Evolutionary conservation across 768 basidiomycete species (phyloP), one percentile per base, ranked within the genome.

Genomic region (Termitomyces heimii): DNA sequence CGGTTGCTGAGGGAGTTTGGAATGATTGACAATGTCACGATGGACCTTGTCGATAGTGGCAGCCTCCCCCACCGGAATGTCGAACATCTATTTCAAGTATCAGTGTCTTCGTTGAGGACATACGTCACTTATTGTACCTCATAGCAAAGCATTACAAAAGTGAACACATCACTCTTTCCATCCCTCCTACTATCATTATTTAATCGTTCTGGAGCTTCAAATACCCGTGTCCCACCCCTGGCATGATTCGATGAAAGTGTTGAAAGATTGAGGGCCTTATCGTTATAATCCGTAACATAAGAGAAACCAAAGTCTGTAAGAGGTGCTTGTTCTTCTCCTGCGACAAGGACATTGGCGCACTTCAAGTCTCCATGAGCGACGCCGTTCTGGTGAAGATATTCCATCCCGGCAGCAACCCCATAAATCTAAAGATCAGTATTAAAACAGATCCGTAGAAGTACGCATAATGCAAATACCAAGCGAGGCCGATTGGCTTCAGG

Each of bases 301-400:
- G 42, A 43, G 22, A 43, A 43, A 24, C 42, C 42, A 13, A 43
- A 43, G 42, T 43, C 79, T 32, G 79, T 73, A 5, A 82, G 67
- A 55, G 76, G 78, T 14, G 80, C 80, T 20, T 68, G 66, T 9
- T 71, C 70, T 8, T 67, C 57, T 4, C 62, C 65, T 6, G 74
- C 75, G 12, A 82, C 69, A 24, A 82, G 70, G 53, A 82, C 75
- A 56, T 82, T 81, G 8, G 75, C 75, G 13, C 74, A 76, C 58
- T 76, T 77, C 29, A 81, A 66, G 53, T 81, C 77, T 1, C 78
- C 78, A 53, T 78, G 79, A 16, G 77, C 67, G 26, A 81, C 68
- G 8, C 65, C 57, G 55, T 66, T 63, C 4, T 57, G 58, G 55
- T 74, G 73, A 20, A 76, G 64, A 60, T 76, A 73, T 3, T 61